Evolutionary conservation across 495 filamentous ascomycete species (phyloP), one percentile per base, ranked within the genome.

Genomic region (Parathielavia appendiculata): DNA sequence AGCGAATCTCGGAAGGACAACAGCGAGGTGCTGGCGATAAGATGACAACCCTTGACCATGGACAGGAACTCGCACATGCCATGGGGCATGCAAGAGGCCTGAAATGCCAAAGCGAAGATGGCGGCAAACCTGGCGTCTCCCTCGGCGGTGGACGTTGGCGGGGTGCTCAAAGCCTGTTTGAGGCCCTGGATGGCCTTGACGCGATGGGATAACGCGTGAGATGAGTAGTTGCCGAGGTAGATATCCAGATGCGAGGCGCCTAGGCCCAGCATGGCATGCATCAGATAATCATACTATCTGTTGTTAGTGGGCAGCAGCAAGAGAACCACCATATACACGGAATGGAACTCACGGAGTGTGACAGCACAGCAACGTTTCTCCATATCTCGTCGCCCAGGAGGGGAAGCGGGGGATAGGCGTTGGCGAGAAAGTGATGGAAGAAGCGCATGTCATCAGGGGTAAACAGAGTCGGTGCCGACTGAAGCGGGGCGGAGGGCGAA

Each of bases 341-440:
- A 13, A 6, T 8, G 17, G 13, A 14, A 73, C 75, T 17, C 65
- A 81, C 80, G 48, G 75, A 64, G 48, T 82, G 75, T 7, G 72
- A 67, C 36, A 82, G 71, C 16, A 68, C 63, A 2, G 81, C 78
- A 11, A 82, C 71, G 8, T 73, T 63, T 6, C 71, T 74, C 81
- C 81, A 84, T 11, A 78, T 63, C 3, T 63, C 66, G 47, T 81
- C 78, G 12, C 72, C 75, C 14, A 71, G 73, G 52, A 81, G 71
- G 4, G 81, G 81, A 0, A 82, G 69, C 60, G 82, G 77, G 0
- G 81, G 81, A 57, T 80, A 78, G 11, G 79, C 81, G 6, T 63
- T 64, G 23, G 76, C 40, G n/a, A 83, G 63, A 57, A 84, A 83
- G 59, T 82, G 78, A 60, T 83, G 76, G 62, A 82, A 83, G 55